phyloP scores from a whole-genome alignment of 2,329 filamentous ascomycete genomes.

The Colletotrichum neosansevieriae region DNA sequence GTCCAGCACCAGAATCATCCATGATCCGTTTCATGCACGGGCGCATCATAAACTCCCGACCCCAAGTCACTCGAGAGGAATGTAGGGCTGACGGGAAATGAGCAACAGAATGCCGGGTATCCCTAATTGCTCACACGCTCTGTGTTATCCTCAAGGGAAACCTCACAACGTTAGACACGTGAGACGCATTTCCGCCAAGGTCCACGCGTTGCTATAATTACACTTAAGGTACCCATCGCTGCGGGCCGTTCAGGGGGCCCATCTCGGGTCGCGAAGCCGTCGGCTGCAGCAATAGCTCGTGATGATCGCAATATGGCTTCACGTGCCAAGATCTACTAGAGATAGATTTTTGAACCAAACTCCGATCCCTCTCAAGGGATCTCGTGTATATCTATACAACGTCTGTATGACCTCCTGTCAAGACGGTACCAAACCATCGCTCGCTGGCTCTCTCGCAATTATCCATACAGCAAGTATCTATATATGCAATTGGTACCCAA shows the following conservation, averaged over 20 bases:
- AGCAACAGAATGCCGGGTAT: too few species aligned
- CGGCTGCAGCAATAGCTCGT: background rate
- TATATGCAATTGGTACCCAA: conserved; percentile 2
- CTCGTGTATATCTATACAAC: conserved; percentile 2
- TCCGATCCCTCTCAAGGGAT: background rate
- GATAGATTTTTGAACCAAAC: background rate
- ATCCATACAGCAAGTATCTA: background rate
- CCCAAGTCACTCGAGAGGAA: background rate
- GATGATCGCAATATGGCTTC: background rate
- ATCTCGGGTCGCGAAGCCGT: background rate
- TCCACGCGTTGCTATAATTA: background rate
- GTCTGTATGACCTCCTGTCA: background rate
- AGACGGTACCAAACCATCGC: background rate
- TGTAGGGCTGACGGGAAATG: conserved; percentile 3
- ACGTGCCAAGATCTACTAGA: background rate
- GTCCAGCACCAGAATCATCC: conserved; percentile 2
- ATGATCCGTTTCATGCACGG: conserved; percentile 13
- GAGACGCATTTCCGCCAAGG: background rate
- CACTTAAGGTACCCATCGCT: background rate
- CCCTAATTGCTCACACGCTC: too few species aligned
- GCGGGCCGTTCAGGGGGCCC: background rate
- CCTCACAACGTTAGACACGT: too few species aligned
- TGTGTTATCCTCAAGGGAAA: too few species aligned
- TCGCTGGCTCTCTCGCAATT: conserved; percentile 3
- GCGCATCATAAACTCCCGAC: conserved; percentile 1